Conservation (phyloP, 1,284 basidiomycete genomes). For the Omphalotus olearius region DNA sequence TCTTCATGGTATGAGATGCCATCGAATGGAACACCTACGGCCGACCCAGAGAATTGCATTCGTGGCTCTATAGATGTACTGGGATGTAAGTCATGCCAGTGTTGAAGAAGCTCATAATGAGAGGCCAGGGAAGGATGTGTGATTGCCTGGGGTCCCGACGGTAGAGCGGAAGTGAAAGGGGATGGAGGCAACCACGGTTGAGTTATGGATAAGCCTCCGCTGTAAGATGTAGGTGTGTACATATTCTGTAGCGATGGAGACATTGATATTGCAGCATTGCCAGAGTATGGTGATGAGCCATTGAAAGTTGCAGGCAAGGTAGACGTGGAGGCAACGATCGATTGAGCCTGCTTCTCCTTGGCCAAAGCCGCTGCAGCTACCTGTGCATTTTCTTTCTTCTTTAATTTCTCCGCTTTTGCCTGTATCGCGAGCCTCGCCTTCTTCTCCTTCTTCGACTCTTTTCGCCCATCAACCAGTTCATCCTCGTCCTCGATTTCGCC, state of each 20-base stretch:
- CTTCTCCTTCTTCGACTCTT: conserved; percentile 37
- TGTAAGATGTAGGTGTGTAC: conserved; percentile 4
- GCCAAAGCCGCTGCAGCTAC: conserved; percentile 10
- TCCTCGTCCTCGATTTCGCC: conserved; percentile 31
- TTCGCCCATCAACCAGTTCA: conserved; percentile 22
- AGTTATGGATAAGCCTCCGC: background rate
- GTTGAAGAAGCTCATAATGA: background rate
- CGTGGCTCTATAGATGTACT: no score
- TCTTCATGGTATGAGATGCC: background rate
- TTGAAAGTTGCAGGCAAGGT: background rate
- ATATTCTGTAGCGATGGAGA: background rate
- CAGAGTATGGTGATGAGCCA: background rate
- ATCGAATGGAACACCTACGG: background rate
- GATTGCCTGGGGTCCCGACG: background rate
- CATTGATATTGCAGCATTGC: background rate
- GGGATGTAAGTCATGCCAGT: background rate
- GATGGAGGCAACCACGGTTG: background rate
- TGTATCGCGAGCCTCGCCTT: conserved; percentile 29
- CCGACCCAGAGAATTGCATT: no score
- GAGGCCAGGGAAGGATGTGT: background rate
- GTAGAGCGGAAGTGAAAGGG: background rate
- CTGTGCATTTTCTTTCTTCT: conserved; percentile 16
- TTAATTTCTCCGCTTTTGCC: conserved; percentile 28
- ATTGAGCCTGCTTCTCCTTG: conserved; percentile 10
- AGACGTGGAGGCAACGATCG: background rate